Evolutionary conservation across 257 asterid species (phyloP).

Genomic region (Perilla frutescens): DNA sequence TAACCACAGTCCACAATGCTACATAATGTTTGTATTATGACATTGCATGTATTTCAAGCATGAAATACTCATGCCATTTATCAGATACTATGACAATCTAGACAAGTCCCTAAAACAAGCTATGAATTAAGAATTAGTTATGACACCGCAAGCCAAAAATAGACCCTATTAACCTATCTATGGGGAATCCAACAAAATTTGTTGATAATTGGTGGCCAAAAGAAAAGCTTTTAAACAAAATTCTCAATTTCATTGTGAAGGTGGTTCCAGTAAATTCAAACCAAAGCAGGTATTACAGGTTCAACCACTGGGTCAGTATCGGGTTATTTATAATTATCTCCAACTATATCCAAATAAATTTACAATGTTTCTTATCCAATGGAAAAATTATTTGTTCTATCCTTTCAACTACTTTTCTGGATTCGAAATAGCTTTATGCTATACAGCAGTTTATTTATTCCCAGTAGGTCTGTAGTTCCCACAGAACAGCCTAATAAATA

Average conservation of each 20-base stretch:
- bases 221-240: not conserved
- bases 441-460: not conserved
- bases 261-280: conserved; percentile 1
- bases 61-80: not conserved
- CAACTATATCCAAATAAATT: not conserved
- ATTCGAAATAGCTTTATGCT: not conserved
- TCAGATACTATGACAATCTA: not conserved
- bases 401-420: no score
- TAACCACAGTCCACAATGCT: conserved; percentile 14
- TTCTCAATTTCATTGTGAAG: not conserved
- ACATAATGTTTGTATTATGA: conserved; percentile 9
- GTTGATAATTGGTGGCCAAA: conserved; percentile 7
- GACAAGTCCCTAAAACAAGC: not conserved
- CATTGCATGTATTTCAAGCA: not conserved
- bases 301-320: conserved; percentile 19
- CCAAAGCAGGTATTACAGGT: not conserved
- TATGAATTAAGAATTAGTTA: not conserved
- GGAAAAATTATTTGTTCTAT: no score
- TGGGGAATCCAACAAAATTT: not conserved
- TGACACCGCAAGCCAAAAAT: not conserved
- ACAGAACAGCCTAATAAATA: not conserved
- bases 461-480: not conserved
- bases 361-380: not conserved
- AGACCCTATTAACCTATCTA: not conserved
- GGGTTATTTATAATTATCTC: not conserved